phyloP scores from a whole-genome alignment of 1,284 basidiomycete genomes.

The Athelia sp. region DNA sequence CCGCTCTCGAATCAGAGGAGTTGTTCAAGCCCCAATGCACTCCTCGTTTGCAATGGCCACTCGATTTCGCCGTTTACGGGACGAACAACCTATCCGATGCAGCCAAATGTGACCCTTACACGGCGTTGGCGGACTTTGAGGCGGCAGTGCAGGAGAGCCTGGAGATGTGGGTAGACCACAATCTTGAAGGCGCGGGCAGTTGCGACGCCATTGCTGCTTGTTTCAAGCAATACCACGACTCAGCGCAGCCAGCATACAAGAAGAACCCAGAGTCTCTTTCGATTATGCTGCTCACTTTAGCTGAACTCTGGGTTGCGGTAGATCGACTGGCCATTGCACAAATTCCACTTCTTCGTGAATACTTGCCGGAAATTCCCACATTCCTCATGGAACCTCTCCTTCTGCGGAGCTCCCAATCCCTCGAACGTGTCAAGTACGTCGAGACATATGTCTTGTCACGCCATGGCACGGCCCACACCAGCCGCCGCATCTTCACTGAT shows the following conservation, averaged over 20 bases:
- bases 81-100: not conserved
- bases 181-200: conserved; percentile 3
- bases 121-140: conserved; percentile 32
- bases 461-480: conserved; percentile 6
- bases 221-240: conserved; percentile 20
- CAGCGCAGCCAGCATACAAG: conserved; percentile 22
- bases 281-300: conserved; percentile 33
- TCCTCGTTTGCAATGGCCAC: conserved; percentile 2
- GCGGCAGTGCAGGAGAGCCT: conserved; percentile 20
- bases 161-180: conserved; percentile 22
- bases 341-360: conserved; percentile 32
- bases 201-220: conserved; percentile 16
- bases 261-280: conserved; percentile 38
- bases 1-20: not conserved
- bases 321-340: conserved; percentile 29
- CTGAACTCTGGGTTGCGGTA: conserved; percentile 40
- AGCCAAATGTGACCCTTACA: conserved; percentile 9
- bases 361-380: conserved; percentile 38
- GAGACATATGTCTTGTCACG: conserved; percentile 26
- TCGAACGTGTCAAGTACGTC: conserved; percentile 22
- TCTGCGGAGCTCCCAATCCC: conserved; percentile 21
- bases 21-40: conserved; percentile 10
- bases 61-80: conserved; percentile 2
- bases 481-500: conserved; percentile 17
- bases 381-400: conserved; percentile 33